Base-by-base conservation (phyloP, 768 basidiomycete species). In the Boletales sp. region DNA sequence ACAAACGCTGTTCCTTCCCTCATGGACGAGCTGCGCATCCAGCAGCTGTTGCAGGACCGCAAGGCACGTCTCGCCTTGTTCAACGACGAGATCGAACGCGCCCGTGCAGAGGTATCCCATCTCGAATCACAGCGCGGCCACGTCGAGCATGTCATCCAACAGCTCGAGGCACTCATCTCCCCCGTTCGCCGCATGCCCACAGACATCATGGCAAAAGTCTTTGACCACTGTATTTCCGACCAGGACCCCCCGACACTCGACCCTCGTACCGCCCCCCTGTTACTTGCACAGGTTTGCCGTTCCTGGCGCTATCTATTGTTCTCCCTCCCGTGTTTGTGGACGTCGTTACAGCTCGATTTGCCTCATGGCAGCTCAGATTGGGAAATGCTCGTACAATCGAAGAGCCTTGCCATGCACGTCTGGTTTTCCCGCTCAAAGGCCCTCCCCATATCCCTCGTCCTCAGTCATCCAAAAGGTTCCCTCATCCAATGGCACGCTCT, bases 101-200 rank as follows among this genome's bases (percentile, higher is more conserved):
- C 60, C 0, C 62, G 67, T 24, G 62, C 52, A 2, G 46, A 51
- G n/a, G 39, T 69, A 3, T 40, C 5, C 0, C 41, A 32, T 21
- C 60, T 66, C 27, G 67, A 69, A 27, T 42, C 29, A 1, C 49
- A 55, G 19, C 52, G 55, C 5, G 45, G 43, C 8, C 36, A 43
- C 0, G 47, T 55, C 12, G 31, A 50, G 5, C 42, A 3, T n/a
- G 35, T 67, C 49, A 51, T 65, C 13, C 53, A 51, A 1, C 57
- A 66, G 41, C 58, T 66, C 40, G 52, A 65, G 24, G 65, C 67
- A 0, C 59, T 66, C 19, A 11, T 57, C 13, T 65, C 65, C 10
- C 67, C 65, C 45, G 47, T 65, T 6, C 67, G 67, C 30, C 67
- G 65, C 46, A 55, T 69, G 53, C 65, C 65, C 43, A 65, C 55